Evolutionary conservation across 306 rosid genomes (phyloP), one percentile per base, ranked within the genome.

Genomic region (Glycine tomentella): DNA sequence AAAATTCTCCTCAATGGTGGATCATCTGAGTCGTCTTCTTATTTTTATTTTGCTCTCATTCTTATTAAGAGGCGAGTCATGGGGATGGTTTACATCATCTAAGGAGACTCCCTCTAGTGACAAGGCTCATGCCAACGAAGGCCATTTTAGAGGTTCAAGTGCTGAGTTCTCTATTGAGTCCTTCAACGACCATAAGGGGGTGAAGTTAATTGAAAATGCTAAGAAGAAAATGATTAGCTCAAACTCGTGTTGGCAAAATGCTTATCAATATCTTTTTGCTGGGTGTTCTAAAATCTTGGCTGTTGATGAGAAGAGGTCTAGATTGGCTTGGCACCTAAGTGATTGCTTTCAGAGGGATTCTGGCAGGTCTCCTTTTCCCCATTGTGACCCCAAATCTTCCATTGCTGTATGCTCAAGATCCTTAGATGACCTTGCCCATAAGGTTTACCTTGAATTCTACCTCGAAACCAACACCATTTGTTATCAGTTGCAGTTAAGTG

Each of bases 241-340:
- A 31, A 86, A 90, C 58, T 72, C 86, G 36, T 92, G 98, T 73
- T 94, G 97, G 97, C 90, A 88, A 78, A 85, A 74, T 40, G 97
- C 97, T 71, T 91, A 92, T 62, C 58, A 61, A 17, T 84, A 89
- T 80, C 88, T 92, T 67, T 94, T 94, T 69, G 80, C 91, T 0
- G 92, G 96, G 11, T 94, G 98, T 77, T 86, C 93, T 0, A 91
- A 91, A 81, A 89, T 91, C 56, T 76, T 87, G 67, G 92, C 94
- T 0, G 81, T 63, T 4, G 90, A 90, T 38, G 97, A 91, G 74
- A 92, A 88, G 49, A 80, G 95, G 59, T 88, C 96, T 3, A 91
- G 97, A 75, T 84, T 94, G 6, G 92, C 98, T 53, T 94, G 97
- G 97, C 94, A 92, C 85, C 86, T 94, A n/a, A 91, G 97, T 77